Percentiles rank a stretch among this genome's conserved stretches.
Conservation (phyloP, 768 basidiomycete species). For the Ramaria sp. region DNA sequence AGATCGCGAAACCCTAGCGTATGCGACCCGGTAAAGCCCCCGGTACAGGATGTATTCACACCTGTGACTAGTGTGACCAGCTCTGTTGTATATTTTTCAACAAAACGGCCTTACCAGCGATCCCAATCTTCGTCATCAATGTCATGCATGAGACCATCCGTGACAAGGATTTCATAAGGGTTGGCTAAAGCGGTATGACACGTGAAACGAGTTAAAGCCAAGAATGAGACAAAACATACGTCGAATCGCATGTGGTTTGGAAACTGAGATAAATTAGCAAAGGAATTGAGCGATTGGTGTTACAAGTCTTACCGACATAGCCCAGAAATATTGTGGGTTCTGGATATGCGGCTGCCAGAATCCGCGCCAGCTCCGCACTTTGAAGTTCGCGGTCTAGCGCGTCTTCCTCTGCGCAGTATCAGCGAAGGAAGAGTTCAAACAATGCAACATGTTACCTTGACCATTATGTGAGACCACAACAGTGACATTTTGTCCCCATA, state of each 20-base stretch:
- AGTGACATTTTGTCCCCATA: conserved; percentile 66
- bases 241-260: conserved; percentile 46
- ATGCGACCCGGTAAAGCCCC: conserved; percentile 68
- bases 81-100: neutral
- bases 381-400: conserved; percentile 82
- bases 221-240: conserved; percentile 33
- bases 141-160: conserved; percentile 72
- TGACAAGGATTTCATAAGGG: conserved; percentile 65
- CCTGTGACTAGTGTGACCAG: conserved; percentile 27
- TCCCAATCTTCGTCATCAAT: conserved; percentile 65
- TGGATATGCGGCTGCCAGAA: conserved; percentile 62
- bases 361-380: conserved; percentile 65
- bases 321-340: conserved; percentile 72
- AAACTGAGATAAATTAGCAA: conserved; percentile 28
- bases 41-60: conserved; percentile 89
- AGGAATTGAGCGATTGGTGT: neutral
- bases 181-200: conserved; percentile 32
- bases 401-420: conserved; percentile 56
- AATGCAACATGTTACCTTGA: conserved; percentile 46
- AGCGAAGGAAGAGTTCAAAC: neutral
- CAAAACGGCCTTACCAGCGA: conserved; percentile 43
- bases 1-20: conserved; percentile 71
- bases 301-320: conserved; percentile 35
- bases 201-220: neutral
- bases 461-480: conserved; percentile 90